These are phyloP conservation scores for Pleurotus eryngii DNA, from an alignment of 768 basidiomycete genomes.

Conservation along the genomic window DNA sequence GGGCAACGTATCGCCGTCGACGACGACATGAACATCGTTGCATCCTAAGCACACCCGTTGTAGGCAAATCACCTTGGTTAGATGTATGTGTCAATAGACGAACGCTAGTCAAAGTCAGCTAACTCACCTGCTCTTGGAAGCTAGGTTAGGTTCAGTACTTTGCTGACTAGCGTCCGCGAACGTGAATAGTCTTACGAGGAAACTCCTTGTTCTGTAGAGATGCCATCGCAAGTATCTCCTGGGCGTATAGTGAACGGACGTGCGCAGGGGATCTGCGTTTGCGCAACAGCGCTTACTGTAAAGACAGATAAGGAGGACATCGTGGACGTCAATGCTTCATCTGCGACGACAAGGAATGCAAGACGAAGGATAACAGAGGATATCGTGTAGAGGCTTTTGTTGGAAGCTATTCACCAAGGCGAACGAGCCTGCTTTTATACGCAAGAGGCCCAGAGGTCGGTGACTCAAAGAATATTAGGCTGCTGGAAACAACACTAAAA, in stretches of 20 bases:
- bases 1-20: slow-evolving; percentile 41
- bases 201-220: slow-evolving; percentile 42
- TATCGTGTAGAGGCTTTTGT: neutral
- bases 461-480: no score
- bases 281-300: slow-evolving; percentile 7
- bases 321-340: neutral
- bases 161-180: neutral
- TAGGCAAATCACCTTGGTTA: slow-evolving; percentile 47
- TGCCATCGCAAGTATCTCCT: slow-evolving; percentile 56
- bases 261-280: slow-evolving; percentile 30
- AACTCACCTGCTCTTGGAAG: slow-evolving; percentile 52
- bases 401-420: neutral
- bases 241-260: slow-evolving; percentile 47
- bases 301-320: neutral
- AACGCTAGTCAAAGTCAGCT: neutral
- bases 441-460: no score
- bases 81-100: neutral
- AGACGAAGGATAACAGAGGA: neutral
- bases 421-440: no score
- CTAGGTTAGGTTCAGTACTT: slow-evolving; percentile 21
- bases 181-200: slow-evolving; percentile 38
- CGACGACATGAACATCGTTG: slow-evolving; percentile 41
- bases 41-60: slow-evolving; percentile 57
- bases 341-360: neutral
- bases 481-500: no score